Percentiles rank a stretch among this genome's conserved stretches.
phyloP scores from a whole-genome alignment of 2,329 filamentous ascomycete species.

The Corynespora cassiicola region DNA sequence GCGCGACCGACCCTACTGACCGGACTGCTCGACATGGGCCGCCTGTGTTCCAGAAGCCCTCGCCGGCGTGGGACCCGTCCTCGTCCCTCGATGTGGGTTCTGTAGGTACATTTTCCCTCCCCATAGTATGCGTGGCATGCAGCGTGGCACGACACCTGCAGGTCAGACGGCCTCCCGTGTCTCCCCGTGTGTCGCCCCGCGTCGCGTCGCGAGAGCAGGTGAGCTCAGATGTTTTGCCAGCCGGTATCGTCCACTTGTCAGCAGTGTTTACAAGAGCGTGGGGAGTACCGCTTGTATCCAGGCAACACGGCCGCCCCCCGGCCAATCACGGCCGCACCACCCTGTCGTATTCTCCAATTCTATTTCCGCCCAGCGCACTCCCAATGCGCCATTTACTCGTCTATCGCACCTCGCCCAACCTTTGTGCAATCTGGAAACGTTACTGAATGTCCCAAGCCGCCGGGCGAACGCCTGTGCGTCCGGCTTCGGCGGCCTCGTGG shows the following conservation, averaged over 20 bases:
- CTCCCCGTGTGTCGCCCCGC: too few species aligned
- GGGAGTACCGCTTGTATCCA: too few species aligned
- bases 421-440: slow-evolving; percentile 14
- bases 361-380: too few species aligned
- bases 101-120: too few species aligned
- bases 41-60: too few species aligned
- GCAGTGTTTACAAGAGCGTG: slow-evolving; percentile 22
- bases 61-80: too few species aligned
- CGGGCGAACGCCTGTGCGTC: slow-evolving; percentile 26
- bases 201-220: slow-evolving; percentile 27
- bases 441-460: slow-evolving; percentile 8
- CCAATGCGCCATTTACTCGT: slow-evolving; percentile 18
- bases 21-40: too few species aligned
- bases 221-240: slow-evolving; percentile 16
- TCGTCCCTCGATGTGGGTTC: too few species aligned
- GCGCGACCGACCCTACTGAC: too few species aligned
- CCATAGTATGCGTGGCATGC: too few species aligned
- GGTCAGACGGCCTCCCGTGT: neutral
- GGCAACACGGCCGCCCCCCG: too few species aligned
- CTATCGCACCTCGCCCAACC: slow-evolving; percentile 23
- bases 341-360: slow-evolving; percentile 2
- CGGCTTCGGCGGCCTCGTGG: slow-evolving; percentile 39
- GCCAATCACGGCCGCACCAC: too few species aligned
- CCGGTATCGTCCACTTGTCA: slow-evolving; percentile 5
- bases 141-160: slow-evolving; percentile 1